A percentile compares a stretch with the other conserved stretches of the same genome.
Conservation (phyloP, 2,329 filamentous ascomycete genomes). For the Huntiella decipiens region DNA sequence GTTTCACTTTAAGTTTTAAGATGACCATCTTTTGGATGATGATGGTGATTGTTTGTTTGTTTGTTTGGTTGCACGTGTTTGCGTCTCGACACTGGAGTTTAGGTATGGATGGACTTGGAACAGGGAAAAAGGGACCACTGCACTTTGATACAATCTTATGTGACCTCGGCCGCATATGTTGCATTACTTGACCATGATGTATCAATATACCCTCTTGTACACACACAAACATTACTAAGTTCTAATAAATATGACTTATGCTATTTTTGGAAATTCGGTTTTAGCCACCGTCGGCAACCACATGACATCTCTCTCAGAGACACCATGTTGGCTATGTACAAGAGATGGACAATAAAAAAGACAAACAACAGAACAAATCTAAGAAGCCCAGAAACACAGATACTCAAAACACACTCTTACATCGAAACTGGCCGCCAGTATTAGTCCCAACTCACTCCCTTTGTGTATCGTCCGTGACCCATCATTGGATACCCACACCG, state of each 20-base stretch:
- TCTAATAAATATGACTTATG: not conserved
- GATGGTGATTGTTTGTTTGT: not conserved
- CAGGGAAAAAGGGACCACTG: not conserved
- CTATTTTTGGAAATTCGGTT: conserved; percentile 6
- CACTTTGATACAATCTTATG: not conserved
- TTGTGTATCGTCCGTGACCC: too few species aligned
- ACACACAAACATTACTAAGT: not conserved
- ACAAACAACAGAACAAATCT: not conserved
- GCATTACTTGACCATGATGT: too few species aligned
- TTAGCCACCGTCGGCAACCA: conserved; percentile 12
- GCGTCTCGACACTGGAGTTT: not conserved
- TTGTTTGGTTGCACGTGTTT: not conserved
- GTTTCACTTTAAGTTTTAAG: conserved; percentile 28
- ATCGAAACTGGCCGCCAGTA: too few species aligned
- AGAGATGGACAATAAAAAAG: not conserved
- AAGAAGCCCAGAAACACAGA: not conserved
- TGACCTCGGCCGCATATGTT: too few species aligned
- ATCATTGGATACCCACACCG: too few species aligned
- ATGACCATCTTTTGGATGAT: not conserved
- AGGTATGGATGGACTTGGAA: too few species aligned
- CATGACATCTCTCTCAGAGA: conserved; percentile 1
- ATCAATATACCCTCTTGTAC: not conserved
- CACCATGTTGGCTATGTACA: conserved; percentile 8
- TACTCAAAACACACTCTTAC: not conserved
- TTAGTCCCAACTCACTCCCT: too few species aligned